Conservation (phyloP, 768 basidiomycete genomes). For the Hebeloma cylindrosporum region DNA sequence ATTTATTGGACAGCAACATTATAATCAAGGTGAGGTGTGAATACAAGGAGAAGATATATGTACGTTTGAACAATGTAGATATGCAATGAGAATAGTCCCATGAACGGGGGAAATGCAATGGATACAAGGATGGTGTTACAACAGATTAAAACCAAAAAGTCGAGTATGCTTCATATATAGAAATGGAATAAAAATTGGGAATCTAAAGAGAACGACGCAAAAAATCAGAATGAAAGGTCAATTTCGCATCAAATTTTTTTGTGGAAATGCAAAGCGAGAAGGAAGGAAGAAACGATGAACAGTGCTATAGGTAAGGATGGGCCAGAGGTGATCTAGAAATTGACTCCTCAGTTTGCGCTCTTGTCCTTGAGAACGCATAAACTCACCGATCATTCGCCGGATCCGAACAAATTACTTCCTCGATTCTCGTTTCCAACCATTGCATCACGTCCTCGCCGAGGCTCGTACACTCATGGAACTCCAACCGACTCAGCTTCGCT, state of each 20-base stretch:
- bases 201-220: conserved; percentile 2
- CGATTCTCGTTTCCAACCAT: conserved; percentile 65
- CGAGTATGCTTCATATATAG: background rate
- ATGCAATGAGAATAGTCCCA: no score
- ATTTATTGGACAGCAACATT: no score
- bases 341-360: background rate
- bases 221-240: background rate
- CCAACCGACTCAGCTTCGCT: conserved; percentile 52
- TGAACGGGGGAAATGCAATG: no score
- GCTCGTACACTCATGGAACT: conserved; percentile 65
- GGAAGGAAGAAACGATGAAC: no score
- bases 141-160: conserved; percentile 16
- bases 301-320: conserved; percentile 19
- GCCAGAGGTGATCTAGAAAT: conserved; percentile 12
- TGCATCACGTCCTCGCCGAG: conserved; percentile 68
- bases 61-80: no score
- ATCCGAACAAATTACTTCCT: conserved; percentile 63
- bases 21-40: no score
- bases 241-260: no score
- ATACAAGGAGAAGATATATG: no score
- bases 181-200: background rate
- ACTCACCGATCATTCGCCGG: conserved; percentile 50
- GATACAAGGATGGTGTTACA: conserved; percentile 14
- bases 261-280: no score
- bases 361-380: background rate